Evolutionary conservation across 345 rosid species (phyloP).

Genomic region (Aurinia saxatilis): DNA sequence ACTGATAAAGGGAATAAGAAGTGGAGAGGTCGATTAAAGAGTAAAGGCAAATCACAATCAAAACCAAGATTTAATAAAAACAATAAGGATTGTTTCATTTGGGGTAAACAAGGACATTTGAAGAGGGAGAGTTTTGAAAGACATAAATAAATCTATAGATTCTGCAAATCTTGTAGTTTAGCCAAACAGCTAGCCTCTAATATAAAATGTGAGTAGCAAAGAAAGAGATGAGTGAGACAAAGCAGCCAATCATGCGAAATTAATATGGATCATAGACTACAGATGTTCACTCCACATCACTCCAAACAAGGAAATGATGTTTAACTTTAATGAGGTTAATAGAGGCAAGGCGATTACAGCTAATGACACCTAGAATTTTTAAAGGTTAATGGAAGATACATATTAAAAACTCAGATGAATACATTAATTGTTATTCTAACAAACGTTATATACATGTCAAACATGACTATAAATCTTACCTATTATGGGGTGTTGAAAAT

Average conservation of each 20-base stretch:
- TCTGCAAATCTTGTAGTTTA: neutral
- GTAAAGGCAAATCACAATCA: neutral
- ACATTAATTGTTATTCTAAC: neutral
- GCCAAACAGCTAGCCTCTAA: neutral
- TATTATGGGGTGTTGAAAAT: neutral
- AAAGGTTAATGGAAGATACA: neutral
- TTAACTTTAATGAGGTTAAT: neutral
- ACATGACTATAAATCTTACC: neutral
- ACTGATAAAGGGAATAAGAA: neutral
- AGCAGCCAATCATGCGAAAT: too few species aligned
- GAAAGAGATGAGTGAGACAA: neutral
- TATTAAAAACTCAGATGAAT: neutral
- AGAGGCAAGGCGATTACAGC: neutral
- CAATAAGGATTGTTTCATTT: neutral
- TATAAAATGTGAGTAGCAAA: neutral
- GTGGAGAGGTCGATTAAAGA: neutral
- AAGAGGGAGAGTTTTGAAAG: neutral
- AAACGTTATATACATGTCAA: neutral
- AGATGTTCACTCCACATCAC: neutral
- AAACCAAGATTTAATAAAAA: neutral
- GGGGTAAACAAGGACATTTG: neutral
- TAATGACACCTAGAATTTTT: neutral
- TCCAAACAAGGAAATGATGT: neutral
- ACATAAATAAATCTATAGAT: too few species aligned
- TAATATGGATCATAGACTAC: neutral